These are phyloP conservation scores for Arxiozyma slooffiae DNA, from an alignment of 1,139 yeast species.

Conservation along the genomic window DNA sequence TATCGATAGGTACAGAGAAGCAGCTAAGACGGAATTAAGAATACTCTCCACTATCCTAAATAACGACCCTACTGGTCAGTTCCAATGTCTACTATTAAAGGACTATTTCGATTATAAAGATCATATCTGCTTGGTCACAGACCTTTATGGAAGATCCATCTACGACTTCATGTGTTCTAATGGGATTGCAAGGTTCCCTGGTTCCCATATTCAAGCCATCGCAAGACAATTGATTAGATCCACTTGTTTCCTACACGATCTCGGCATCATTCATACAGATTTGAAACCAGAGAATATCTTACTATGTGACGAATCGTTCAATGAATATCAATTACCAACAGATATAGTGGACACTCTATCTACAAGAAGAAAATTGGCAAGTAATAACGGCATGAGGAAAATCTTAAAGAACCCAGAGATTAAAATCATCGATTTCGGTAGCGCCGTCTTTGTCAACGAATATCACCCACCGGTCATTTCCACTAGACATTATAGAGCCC, in stretches of 20 bases:
- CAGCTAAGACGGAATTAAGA: conserved; percentile 74
- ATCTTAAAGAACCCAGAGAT: conserved; percentile 71
- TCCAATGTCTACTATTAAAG: conserved; percentile 36
- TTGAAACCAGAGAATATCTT: conserved; percentile 87
- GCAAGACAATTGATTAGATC: conserved; percentile 78
- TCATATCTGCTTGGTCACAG: conserved; percentile 91
- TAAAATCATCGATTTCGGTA: conserved; percentile 90
- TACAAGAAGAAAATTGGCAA: conserved; percentile 29
- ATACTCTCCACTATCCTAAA: conserved; percentile 64
- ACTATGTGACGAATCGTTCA: conserved; percentile 49
- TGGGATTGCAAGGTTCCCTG: conserved; percentile 68
- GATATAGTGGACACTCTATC: conserved; percentile 18
- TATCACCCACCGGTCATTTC: conserved; percentile 88
- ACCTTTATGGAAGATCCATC: conserved; percentile 70
- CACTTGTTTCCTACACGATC: conserved; percentile 81
- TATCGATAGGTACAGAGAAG: conserved; percentile 69
- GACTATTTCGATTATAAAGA: conserved; percentile 91
- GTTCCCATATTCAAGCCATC: conserved; percentile 73
- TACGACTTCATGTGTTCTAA: conserved; percentile 82
- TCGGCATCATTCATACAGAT: conserved; percentile 88
- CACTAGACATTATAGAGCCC: conserved; percentile 94
- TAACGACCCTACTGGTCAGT: conserved; percentile 40
- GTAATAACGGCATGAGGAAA: conserved; percentile 33
- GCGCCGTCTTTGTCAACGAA: conserved; percentile 89
- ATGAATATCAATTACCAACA: conserved; percentile 23